phyloP scores from a whole-genome alignment of 2,329 filamentous ascomycete species.

The Aspergillus ochraceus region DNA sequence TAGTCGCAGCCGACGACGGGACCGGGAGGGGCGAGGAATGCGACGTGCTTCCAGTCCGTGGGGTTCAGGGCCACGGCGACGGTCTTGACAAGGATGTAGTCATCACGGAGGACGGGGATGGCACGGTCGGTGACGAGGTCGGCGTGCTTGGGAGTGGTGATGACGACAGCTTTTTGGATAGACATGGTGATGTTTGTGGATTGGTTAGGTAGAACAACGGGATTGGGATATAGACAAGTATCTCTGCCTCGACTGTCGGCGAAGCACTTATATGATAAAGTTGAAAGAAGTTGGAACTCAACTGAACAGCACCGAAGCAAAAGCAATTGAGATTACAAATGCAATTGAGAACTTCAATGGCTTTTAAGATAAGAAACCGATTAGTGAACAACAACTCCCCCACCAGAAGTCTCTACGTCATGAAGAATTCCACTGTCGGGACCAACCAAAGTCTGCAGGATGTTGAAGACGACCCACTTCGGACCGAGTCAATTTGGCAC shows the following conservation, averaged over 20 bases:
- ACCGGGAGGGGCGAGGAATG: conserved; percentile 33
- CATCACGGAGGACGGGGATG: conserved; percentile 45
- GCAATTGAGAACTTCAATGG: background rate
- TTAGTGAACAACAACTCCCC: background rate
- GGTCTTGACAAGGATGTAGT: conserved; percentile 56
- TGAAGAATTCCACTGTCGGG: background rate
- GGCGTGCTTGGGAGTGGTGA: conserved; percentile 29
- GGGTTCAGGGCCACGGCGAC: conserved; percentile 56
- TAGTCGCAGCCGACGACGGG: conserved; percentile 54
- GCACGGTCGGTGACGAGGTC: conserved; percentile 30
- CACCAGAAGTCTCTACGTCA: background rate
- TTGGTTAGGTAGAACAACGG: background rate
- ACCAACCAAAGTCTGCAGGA: background rate
- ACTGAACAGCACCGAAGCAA: background rate
- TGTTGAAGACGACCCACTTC: background rate
- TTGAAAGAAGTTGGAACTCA: background rate
- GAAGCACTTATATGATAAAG: background rate
- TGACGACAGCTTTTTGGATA: conserved; percentile 35
- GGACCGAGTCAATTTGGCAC: too few relatives aligned
- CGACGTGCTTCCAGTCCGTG: conserved; percentile 57
- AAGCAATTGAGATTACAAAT: background rate
- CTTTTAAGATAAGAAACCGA: background rate
- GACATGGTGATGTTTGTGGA: background rate
- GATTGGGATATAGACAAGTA: background rate
- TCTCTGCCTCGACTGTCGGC: background rate